Percentiles rank a stretch among this genome's conserved stretches.
Evolutionary conservation across 176 grass and related monocot genomes (phyloP).

Genomic region (Bothriochloa decipiens): DNA sequence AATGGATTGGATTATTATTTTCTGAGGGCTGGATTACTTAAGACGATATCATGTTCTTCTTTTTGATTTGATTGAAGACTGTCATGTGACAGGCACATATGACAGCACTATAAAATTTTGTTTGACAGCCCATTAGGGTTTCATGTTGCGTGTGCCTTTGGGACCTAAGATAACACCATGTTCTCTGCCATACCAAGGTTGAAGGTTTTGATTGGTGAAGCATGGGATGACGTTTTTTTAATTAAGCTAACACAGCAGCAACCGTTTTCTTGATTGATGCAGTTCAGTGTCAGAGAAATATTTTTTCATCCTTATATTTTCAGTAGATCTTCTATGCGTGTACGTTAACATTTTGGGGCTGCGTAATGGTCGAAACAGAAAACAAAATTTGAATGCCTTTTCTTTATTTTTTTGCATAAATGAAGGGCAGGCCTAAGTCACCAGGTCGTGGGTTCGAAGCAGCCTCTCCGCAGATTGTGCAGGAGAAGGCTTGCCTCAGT

Average conservation of each 20-base stretch:
- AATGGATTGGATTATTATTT: neutral
- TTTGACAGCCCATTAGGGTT: conserved; percentile 31
- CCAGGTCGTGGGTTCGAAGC: too few species aligned
- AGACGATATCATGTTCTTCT: neutral
- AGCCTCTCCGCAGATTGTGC: too few species aligned
- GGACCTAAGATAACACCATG: neutral
- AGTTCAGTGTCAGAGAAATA: conserved; percentile 11
- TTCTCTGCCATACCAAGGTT: neutral
- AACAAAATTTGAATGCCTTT: neutral
- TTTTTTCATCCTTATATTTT: neutral
- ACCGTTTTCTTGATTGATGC: neutral
- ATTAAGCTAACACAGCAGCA: neutral
- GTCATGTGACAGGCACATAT: conserved; percentile 19
- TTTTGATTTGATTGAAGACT: neutral
- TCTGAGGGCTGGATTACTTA: neutral
- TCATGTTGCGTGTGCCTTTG: neutral
- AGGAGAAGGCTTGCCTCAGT: too few species aligned
- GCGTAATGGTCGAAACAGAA: neutral
- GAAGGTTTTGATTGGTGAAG: neutral
- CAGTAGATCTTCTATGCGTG: neutral
- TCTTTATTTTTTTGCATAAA: too few species aligned
- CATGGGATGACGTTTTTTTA: neutral
- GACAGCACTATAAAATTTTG: conserved; percentile 31
- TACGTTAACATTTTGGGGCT: neutral
- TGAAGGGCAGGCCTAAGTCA: too few species aligned